Conservation (phyloP, 495 filamentous ascomycete species). For the Immersiella caudata region DNA sequence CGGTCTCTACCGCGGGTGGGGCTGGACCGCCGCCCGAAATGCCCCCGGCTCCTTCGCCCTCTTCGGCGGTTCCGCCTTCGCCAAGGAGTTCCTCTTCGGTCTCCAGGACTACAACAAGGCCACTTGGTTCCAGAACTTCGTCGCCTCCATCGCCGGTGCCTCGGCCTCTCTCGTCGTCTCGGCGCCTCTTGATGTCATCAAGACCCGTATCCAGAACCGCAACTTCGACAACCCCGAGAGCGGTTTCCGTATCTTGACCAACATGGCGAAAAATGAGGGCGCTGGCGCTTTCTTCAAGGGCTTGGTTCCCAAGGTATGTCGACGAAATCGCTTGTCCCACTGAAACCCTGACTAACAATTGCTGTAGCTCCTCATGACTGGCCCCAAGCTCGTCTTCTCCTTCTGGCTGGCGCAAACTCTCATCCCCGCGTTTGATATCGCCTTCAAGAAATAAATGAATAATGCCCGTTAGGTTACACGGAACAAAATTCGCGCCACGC, state of each 20-base stretch:
- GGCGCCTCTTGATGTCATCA: constrained; percentile 96
- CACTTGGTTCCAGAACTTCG: constrained; percentile 94
- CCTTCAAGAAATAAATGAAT: constrained; percentile 28
- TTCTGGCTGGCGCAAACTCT: constrained; percentile 98
- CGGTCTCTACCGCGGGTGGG: constrained; percentile 92
- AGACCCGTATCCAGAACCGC: constrained; percentile 98
- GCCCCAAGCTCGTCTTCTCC: constrained; percentile 97
- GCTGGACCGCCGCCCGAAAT: constrained; percentile 97
- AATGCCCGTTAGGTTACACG: background rate
- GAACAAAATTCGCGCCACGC: background rate
- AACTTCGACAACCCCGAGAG: constrained; percentile 98
- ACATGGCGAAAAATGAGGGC: constrained; percentile 91
- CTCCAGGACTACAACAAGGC: constrained; percentile 93
- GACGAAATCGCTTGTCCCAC: background rate
- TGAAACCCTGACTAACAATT: background rate
- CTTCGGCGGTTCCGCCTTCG: constrained; percentile 96
- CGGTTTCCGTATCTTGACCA: constrained; percentile 82
- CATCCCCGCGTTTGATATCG: constrained; percentile 63
- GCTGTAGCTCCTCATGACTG: constrained; percentile 85
- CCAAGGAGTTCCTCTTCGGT: constrained; percentile 91
- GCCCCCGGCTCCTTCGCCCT: constrained; percentile 97
- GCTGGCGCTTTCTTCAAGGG: constrained; percentile 93
- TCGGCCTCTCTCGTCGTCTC: constrained; percentile 91
- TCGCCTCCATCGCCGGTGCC: constrained; percentile 92
- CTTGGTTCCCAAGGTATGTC: constrained; percentile 76